phyloP scores from a whole-genome alignment of 306 rosid species.

The Corylus americana region DNA sequence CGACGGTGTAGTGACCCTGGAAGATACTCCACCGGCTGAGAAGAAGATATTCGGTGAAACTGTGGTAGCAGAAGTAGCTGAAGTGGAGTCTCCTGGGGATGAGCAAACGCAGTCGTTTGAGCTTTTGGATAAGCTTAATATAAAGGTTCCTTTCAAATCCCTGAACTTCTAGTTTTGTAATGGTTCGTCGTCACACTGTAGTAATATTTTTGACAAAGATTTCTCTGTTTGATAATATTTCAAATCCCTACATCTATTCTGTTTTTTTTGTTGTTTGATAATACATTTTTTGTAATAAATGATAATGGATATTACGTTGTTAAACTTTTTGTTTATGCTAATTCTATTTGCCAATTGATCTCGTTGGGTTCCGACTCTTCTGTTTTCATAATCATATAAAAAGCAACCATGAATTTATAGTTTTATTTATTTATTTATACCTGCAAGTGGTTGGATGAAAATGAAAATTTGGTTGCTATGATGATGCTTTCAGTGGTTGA shows the following conservation, averaged over 20 bases:
- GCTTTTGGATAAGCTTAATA: slow-evolving; percentile 32
- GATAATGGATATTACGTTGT: not conserved
- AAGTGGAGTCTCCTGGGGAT: slow-evolving; percentile 36
- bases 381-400: not conserved
- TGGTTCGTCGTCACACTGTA: not conserved
- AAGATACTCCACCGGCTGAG: slow-evolving; percentile 28
- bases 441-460: not conserved
- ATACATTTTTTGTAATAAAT: not conserved
- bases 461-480: slow-evolving; percentile 39
- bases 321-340: not conserved
- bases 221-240: not conserved
- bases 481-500: slow-evolving; percentile 40
- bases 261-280: no score
- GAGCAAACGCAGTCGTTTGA: slow-evolving; percentile 37
- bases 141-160: slow-evolving; percentile 16
- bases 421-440: no score
- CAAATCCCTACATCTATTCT: not conserved
- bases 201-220: not conserved
- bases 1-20: slow-evolving; percentile 18
- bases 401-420: not conserved
- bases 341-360: not conserved
- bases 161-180: not conserved
- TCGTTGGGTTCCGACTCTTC: not conserved
- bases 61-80: slow-evolving; percentile 28
- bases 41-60: slow-evolving; percentile 17